Evolutionary conservation across 164 flowering plant genomes (phyloP).

Genomic region (Chimonanthus praecox): DNA sequence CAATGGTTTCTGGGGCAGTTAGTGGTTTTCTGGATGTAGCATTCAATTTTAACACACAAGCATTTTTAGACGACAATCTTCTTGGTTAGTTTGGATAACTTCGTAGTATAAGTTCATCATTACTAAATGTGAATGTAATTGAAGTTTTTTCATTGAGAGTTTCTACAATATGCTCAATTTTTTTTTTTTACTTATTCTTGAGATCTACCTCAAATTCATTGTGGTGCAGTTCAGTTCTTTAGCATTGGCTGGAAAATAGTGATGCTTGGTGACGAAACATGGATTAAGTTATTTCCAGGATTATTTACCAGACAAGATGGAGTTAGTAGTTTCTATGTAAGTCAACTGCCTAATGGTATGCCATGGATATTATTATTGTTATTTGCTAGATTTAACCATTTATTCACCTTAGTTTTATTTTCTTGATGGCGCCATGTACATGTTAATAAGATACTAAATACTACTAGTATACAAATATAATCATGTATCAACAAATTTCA

Average conservation of each 20-base stretch:
- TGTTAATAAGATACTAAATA: too few relatives aligned
- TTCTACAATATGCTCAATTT: background rate
- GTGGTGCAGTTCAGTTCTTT: slow-evolving; percentile 55
- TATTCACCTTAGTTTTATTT: background rate
- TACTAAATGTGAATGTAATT: background rate
- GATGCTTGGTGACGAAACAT: slow-evolving; percentile 97
- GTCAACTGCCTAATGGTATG: slow-evolving; percentile 14
- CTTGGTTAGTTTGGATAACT: slow-evolving; percentile 48
- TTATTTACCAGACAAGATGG: slow-evolving; percentile 80
- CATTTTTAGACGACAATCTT: slow-evolving; percentile 84
- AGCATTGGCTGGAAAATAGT: slow-evolving; percentile 82
- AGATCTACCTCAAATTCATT: background rate
- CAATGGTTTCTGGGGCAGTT: slow-evolving; percentile 90
- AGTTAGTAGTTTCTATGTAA: slow-evolving; percentile 91
- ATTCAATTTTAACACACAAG: slow-evolving; percentile 88
- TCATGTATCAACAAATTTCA: too few relatives aligned
- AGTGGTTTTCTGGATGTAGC: slow-evolving; percentile 94
- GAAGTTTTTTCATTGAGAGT: background rate
- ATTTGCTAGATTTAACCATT: background rate
- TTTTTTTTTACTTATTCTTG: background rate
- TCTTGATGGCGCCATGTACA: too few relatives aligned
- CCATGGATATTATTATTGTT: background rate
- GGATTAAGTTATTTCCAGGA: slow-evolving; percentile 94
- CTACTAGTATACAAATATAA: too few relatives aligned
- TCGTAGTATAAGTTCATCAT: slow-evolving; percentile 1